phyloP scores from a whole-genome alignment of 768 basidiomycete species.

The Rhizopogon salebrosus region DNA sequence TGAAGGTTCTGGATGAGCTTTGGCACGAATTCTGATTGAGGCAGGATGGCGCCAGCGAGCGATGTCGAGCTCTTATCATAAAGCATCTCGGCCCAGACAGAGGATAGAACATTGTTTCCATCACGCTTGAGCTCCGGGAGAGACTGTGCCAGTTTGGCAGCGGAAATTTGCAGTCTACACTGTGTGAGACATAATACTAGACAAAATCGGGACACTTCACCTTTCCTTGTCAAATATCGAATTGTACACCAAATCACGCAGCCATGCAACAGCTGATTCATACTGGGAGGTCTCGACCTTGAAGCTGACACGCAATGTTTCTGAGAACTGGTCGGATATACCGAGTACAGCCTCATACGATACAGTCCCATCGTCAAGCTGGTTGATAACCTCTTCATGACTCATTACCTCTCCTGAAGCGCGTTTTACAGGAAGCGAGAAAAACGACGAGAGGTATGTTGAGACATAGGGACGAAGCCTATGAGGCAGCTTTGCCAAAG shows the following conservation, averaged over 20 bases:
- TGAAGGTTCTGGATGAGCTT: constrained; percentile 66
- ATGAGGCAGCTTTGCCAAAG: constrained; percentile 65
- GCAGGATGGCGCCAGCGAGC: constrained; percentile 60
- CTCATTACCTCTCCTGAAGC: constrained; percentile 63
- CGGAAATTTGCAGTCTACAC: constrained; percentile 69
- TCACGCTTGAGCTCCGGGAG: constrained; percentile 90
- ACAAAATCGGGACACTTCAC: constrained; percentile 31
- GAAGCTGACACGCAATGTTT: constrained; percentile 69
- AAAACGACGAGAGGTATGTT: constrained; percentile 79
- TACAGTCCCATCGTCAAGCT: constrained; percentile 88
- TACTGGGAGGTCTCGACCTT: constrained; percentile 83
- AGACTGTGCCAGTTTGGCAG: constrained; percentile 86
- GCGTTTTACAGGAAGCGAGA: constrained; percentile 77
- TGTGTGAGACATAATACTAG: constrained; percentile 3
- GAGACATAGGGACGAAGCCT: constrained; percentile 78
- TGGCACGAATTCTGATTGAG: constrained; percentile 78
- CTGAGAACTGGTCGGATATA: constrained; percentile 58
- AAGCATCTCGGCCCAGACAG: constrained; percentile 62
- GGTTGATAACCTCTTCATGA: constrained; percentile 89
- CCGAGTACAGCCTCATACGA: constrained; percentile 75
- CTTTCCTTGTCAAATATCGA: constrained; percentile 76
- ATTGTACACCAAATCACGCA: constrained; percentile 74
- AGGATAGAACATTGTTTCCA: constrained; percentile 72
- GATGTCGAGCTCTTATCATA: constrained; percentile 68
- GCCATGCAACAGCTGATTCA: constrained; percentile 78